phyloP scores from a whole-genome alignment of 352 stramenopile species.

The Globisporangium yorkense region DNA sequence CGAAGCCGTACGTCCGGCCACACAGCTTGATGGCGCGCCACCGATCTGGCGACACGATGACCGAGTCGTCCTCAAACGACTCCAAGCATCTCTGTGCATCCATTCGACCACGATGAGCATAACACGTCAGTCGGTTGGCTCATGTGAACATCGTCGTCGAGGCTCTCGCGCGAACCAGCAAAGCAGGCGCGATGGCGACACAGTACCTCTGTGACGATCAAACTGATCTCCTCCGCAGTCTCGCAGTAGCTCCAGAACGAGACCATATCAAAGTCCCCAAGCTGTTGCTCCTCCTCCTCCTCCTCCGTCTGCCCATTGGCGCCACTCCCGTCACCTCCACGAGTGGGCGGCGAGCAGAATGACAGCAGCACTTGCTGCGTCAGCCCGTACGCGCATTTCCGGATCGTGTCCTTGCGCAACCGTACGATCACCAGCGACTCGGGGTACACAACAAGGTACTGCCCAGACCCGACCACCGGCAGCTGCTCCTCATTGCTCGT shows the following conservation, averaged over 20 bases:
- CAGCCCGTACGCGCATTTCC: slow-evolving; percentile 66
- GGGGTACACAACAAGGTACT: slow-evolving; percentile 79
- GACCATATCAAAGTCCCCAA: slow-evolving; percentile 16
- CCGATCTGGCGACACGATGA: slow-evolving; percentile 80
- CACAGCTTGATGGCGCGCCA: slow-evolving; percentile 85
- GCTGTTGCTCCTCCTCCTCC: not conserved
- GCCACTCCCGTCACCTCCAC: not conserved
- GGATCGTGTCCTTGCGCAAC: slow-evolving; percentile 67
- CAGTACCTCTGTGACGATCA: slow-evolving; percentile 67
- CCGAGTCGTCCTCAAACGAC: slow-evolving; percentile 62
- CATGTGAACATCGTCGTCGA: too few species aligned
- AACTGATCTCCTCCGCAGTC: slow-evolving; percentile 75
- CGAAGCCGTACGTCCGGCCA: slow-evolving; percentile 73
- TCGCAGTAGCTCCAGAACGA: slow-evolving; percentile 86
- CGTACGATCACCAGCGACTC: slow-evolving; percentile 72
- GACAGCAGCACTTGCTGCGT: slow-evolving; percentile 74
- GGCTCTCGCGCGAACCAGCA: not conserved
- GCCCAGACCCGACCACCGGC: slow-evolving; percentile 50
- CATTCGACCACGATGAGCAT: not conserved
- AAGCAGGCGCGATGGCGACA: not conserved
- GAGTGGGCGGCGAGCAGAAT: slow-evolving; percentile 8
- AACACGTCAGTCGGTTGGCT: not conserved
- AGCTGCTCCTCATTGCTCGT: not conserved
- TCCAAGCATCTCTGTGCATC: slow-evolving; percentile 31
- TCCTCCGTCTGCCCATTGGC: not conserved